Percentiles rank a stretch among this genome's conserved stretches.
phyloP scores from a whole-genome alignment of 768 basidiomycete genomes.

The Rubroboletus pulcherrimus region DNA sequence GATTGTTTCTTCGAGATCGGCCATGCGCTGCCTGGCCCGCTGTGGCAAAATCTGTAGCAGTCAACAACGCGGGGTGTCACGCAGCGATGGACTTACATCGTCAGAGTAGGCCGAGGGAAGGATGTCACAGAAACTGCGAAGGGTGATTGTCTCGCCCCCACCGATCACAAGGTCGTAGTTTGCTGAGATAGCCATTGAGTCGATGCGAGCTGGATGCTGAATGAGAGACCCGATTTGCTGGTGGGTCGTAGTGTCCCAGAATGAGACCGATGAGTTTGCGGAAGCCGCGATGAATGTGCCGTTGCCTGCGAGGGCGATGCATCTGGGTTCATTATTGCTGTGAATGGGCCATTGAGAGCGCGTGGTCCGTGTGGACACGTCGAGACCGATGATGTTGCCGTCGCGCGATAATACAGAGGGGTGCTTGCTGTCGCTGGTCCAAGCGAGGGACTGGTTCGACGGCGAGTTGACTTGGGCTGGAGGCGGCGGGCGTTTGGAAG shows the following conservation, averaged over 20 bases:
- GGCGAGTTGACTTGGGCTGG: background rate
- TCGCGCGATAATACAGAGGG: background rate
- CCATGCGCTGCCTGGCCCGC: no score
- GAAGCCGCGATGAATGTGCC: background rate
- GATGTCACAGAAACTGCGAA: no score
- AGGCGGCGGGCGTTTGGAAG: background rate
- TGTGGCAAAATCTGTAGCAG: no score
- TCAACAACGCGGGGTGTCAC: no score
- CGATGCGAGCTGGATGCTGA: background rate
- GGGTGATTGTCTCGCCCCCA: no score
- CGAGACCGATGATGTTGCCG: background rate
- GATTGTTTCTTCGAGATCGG: no score
- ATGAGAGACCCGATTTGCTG: background rate
- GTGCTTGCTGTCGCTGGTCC: background rate
- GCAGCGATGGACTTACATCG: no score
- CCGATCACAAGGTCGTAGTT: background rate
- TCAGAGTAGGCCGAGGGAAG: no score
- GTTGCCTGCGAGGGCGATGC: background rate
- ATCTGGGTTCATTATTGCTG: background rate
- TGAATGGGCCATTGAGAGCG: background rate
- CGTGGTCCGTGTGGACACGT: background rate
- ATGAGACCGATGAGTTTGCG: background rate
- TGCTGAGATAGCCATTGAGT: no score
- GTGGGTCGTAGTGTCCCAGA: background rate
- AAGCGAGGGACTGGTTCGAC: background rate